Evolutionary conservation across 2,329 filamentous ascomycete genomes (phyloP).

Genomic region (Colletotrichum tanaceti): DNA sequence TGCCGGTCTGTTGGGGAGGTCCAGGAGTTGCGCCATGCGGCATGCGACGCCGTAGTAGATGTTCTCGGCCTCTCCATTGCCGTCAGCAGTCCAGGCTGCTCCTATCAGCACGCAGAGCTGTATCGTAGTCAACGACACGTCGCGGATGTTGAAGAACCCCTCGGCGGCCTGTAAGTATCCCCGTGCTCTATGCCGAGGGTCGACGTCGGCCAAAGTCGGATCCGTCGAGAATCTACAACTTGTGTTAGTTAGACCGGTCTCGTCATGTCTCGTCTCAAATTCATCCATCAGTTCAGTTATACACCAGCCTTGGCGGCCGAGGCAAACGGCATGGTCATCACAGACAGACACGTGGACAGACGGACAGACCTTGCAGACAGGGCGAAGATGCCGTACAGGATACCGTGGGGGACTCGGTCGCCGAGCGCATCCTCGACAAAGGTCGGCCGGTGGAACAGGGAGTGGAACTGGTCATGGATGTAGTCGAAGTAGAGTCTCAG

Average conservation of each 20-base stretch:
- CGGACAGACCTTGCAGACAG: conserved; percentile 44
- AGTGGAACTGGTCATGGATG: conserved; percentile 52
- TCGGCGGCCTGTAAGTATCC: conserved; percentile 43
- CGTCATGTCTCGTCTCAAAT: no score
- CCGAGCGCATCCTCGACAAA: conserved; percentile 44
- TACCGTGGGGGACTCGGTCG: conserved; percentile 41
- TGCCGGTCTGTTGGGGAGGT: conserved; percentile 48
- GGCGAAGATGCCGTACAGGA: conserved; percentile 46
- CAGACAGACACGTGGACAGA: background rate
- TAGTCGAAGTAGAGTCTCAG: conserved; percentile 50
- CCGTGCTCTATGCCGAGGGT: conserved; percentile 44
- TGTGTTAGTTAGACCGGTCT: conserved; percentile 6
- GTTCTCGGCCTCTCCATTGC: conserved; percentile 51
- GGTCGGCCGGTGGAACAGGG: conserved; percentile 49
- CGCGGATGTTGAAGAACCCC: conserved; percentile 48
- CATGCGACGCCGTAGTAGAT: conserved; percentile 53
- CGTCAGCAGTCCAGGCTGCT: conserved; percentile 49
- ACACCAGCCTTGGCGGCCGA: background rate
- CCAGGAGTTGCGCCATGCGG: conserved; percentile 50
- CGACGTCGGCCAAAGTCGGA: conserved; percentile 38
- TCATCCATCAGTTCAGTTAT: background rate
- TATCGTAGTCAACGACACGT: conserved; percentile 52
- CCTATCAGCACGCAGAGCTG: conserved; percentile 55
- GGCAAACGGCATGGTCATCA: no score
- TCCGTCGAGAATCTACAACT: conserved; percentile 44